Conservation (phyloP, 345 rosid genomes). For the Salix viminalis region DNA sequence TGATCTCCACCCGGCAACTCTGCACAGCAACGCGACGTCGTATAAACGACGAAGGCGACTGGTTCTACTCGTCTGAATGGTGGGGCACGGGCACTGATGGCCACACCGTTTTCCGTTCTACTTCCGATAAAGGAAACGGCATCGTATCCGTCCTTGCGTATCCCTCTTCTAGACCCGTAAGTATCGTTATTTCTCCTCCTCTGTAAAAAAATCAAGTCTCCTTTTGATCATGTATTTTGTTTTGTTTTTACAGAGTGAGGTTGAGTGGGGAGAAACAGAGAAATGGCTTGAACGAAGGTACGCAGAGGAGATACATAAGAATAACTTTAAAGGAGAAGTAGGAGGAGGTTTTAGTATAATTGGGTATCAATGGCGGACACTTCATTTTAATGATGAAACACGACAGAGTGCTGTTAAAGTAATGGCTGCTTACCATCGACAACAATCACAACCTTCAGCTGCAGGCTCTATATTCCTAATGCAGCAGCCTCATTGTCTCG, state of each 20-base stretch:
- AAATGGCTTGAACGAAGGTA: conserved; percentile 70
- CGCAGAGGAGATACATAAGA: conserved; percentile 35
- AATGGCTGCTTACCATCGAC: conserved; percentile 60
- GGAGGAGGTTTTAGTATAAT: conserved; percentile 46
- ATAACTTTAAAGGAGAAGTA: conserved; percentile 15
- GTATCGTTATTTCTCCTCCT: conserved; percentile 19
- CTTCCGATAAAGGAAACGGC: conserved; percentile 70
- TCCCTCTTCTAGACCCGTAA: conserved; percentile 79
- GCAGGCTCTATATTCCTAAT: conserved; percentile 41
- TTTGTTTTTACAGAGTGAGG: conserved; percentile 40
- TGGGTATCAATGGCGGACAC: conserved; percentile 88
- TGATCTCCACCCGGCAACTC: conserved; percentile 29
- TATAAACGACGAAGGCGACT: conserved; percentile 77
- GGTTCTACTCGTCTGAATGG: conserved; percentile 84
- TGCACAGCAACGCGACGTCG: conserved; percentile 31
- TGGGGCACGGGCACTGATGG: conserved; percentile 53
- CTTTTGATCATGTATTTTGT: background rate
- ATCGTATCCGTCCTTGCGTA: conserved; percentile 65
- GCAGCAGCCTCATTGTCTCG: conserved; percentile 84
- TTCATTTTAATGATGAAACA: conserved; percentile 72
- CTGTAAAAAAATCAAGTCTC: background rate
- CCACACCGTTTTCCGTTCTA: conserved; percentile 43
- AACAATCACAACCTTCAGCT: conserved; percentile 28
- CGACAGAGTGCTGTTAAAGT: conserved; percentile 86
- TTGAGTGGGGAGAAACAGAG: conserved; percentile 64